Evolutionary conservation across 371 early-diverging fungal genomes (phyloP).

Genomic region (Mortierella sp.): DNA sequence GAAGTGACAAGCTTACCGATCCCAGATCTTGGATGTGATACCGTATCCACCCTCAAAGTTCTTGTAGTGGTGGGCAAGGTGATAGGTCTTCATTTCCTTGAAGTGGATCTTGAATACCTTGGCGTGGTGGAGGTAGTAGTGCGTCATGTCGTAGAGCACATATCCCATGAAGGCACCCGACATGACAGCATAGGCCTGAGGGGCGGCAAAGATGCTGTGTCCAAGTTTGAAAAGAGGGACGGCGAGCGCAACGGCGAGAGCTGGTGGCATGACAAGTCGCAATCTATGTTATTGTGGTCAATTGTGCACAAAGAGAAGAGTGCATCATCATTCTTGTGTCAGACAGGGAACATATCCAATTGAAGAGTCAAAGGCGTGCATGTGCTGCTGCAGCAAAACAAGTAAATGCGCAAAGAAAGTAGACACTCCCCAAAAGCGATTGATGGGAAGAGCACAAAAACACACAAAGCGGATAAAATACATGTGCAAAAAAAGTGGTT

Average conservation of each 20-base stretch:
- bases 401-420: background rate
- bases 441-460: background rate
- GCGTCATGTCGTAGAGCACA: constrained; percentile 90
- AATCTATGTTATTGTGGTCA: constrained; percentile 62
- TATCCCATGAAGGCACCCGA: constrained; percentile 89
- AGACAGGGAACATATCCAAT: background rate
- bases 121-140: constrained; percentile 97
- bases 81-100: constrained; percentile 91
- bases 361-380: background rate
- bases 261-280: constrained; percentile 97
- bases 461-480: background rate
- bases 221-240: constrained; percentile 70
- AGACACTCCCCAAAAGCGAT: too few relatives aligned
- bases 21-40: constrained; percentile 95
- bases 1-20: constrained; percentile 86
- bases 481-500: background rate
- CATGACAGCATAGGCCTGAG: constrained; percentile 72
- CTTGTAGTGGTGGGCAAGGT: constrained; percentile 96
- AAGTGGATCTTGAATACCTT: constrained; percentile 83
- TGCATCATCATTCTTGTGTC: background rate
- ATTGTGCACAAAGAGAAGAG: background rate
- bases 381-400: background rate
- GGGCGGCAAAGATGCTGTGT: constrained; percentile 66
- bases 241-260: constrained; percentile 77
- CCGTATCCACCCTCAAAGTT: constrained; percentile 90